Evolutionary conservation across 495 filamentous ascomycete species (phyloP).

Genomic region (Podospora anserina): DNA sequence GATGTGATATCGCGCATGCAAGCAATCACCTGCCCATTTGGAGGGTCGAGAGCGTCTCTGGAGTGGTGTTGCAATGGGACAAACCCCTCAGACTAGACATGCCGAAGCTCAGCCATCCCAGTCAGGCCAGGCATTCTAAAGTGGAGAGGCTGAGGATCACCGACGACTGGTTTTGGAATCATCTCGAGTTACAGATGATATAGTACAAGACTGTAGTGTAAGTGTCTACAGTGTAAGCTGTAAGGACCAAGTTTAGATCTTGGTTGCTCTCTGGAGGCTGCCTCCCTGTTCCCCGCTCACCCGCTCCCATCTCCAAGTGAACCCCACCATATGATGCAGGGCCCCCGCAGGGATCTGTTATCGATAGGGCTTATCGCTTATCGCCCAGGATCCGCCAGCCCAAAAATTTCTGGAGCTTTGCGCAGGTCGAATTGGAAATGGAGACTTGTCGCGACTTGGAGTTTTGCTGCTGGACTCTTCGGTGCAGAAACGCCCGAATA

Average conservation of each 20-base stretch:
- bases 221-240: not conserved
- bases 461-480: conserved; percentile 13
- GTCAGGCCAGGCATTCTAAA: not conserved
- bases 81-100: conserved; percentile 1
- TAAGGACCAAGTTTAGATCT: not conserved
- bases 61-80: not conserved
- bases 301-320: not conserved
- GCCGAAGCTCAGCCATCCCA: not conserved
- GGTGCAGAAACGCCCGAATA: conserved; percentile 10
- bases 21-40: not conserved
- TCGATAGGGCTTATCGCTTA: conserved; percentile 25
- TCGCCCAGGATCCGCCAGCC: conserved; percentile 19
- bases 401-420: conserved; percentile 33
- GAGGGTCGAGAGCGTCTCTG: not conserved
- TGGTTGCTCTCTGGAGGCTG: conserved; percentile 1
- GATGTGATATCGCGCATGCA: not conserved
- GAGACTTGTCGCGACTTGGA: conserved; percentile 13
- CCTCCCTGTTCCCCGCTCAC: not conserved
- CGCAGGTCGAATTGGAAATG: conserved; percentile 11
- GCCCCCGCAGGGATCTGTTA: conserved; percentile 21
- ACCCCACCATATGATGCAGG: conserved; percentile 10
- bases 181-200: not conserved
- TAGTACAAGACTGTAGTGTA: not conserved
- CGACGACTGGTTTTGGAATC: not conserved
- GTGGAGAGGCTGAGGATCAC: not conserved